Evolutionary conservation across 768 basidiomycete genomes (phyloP).

Genomic region (Rhizopogon vinicolor): DNA sequence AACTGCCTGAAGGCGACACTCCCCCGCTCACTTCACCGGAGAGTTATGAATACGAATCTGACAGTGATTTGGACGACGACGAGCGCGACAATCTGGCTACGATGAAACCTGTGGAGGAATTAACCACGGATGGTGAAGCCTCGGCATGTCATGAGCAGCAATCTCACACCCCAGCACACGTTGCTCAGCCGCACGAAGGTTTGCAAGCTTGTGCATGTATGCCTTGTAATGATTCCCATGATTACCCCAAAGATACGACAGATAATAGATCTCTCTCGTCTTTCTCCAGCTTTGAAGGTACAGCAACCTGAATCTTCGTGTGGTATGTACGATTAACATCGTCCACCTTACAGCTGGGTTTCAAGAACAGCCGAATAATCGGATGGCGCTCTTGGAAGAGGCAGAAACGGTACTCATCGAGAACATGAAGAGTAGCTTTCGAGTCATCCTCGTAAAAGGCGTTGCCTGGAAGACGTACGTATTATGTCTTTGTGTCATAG

Average conservation of each 20-base stretch:
- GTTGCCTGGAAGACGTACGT: constrained; percentile 6
- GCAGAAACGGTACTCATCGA: background rate
- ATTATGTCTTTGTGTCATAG: background rate
- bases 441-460: constrained; percentile 3
- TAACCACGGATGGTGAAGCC: background rate
- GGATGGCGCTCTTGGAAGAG: background rate
- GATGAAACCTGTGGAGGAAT: no score
- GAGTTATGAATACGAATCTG: constrained; percentile 1
- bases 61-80: constrained; percentile 1
- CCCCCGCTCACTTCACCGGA: background rate
- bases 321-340: background rate
- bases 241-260: background rate
- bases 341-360: background rate
- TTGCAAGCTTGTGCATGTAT: background rate
- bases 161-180: background rate
- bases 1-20: background rate
- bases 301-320: no score
- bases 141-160: background rate
- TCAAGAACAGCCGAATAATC: background rate
- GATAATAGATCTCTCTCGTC: background rate
- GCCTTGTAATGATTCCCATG: background rate
- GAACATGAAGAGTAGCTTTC: background rate
- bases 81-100: background rate
- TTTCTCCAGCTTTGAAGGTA: constrained; percentile 1
- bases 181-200: background rate